Conservation (phyloP, 306 rosid genomes). For the Fagus sylvatica region DNA sequence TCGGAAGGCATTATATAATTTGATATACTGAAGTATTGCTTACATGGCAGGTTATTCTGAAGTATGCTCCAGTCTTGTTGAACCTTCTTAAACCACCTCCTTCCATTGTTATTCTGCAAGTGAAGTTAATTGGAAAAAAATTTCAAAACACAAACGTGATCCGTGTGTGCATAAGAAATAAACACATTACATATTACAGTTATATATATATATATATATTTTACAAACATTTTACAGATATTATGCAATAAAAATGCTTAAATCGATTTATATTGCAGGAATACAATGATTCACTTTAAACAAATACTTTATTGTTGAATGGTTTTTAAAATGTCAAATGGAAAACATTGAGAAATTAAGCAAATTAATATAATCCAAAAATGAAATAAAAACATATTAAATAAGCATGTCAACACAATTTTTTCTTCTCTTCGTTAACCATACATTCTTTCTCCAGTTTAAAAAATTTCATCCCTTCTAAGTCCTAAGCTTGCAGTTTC, state of each 20-base stretch:
- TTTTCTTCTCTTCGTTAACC: background rate
- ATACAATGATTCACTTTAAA: background rate
- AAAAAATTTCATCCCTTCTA: background rate
- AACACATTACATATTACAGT: too few relatives aligned
- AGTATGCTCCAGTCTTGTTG: conserved; percentile 98
- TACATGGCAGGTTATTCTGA: conserved; percentile 96
- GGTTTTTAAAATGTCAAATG: background rate
- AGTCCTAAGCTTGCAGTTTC: background rate
- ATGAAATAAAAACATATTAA: background rate
- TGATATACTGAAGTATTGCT: conserved; percentile 12
- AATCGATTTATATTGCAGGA: background rate
- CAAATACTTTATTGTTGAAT: background rate
- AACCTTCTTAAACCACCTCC: conserved; percentile 92
- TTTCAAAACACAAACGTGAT: conserved; percentile 20
- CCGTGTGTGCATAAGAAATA: conserved; percentile 14
- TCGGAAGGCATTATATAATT: conserved; percentile 15
- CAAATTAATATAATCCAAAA: background rate
- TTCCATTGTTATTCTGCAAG: conserved; percentile 66
- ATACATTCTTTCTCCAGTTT: background rate
- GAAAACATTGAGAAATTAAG: background rate
- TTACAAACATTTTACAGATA: background rate
- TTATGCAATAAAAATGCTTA: background rate
- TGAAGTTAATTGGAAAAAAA: background rate
- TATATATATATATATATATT: too few relatives aligned
- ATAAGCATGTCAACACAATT: background rate